Percentiles rank a stretch among this genome's conserved stretches.
These are phyloP conservation scores for Beauveria varroae DNA, from an alignment of 2,329 filamentous ascomycete species.

Conservation along the genomic window DNA sequence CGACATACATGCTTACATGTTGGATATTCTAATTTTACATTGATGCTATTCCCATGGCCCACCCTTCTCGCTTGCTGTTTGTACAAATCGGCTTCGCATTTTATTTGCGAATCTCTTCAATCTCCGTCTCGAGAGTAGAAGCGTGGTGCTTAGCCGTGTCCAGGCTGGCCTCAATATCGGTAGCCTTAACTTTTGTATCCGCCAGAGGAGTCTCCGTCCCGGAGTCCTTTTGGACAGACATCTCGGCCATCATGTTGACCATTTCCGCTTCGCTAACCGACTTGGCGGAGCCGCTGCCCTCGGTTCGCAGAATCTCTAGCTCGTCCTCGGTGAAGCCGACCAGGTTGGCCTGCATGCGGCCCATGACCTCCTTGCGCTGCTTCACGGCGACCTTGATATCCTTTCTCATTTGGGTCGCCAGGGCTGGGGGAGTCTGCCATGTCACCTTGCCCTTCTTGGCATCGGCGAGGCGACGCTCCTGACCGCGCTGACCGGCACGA, in stretches of 20 bases:
- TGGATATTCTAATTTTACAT: slow-evolving; percentile 9
- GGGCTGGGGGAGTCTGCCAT: slow-evolving; percentile 46
- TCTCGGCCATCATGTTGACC: slow-evolving; percentile 24
- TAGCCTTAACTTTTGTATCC: not conserved
- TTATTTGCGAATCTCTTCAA: slow-evolving; percentile 2
- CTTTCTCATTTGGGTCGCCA: slow-evolving; percentile 31
- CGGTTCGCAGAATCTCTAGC: slow-evolving; percentile 24
- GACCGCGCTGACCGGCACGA: slow-evolving; percentile 72
- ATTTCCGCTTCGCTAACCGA: slow-evolving; percentile 30
- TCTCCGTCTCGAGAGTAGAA: not conserved
- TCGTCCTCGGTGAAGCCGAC: slow-evolving; percentile 32
- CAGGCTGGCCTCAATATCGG: slow-evolving; percentile 14
- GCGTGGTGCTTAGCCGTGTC: not conserved
- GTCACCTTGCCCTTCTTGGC: slow-evolving; percentile 56
- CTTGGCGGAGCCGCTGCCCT: slow-evolving; percentile 19
- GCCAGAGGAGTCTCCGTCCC: not conserved
- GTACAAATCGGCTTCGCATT: not conserved
- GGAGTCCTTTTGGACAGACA: slow-evolving; percentile 3
- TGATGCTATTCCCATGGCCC: not conserved
- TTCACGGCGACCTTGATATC: slow-evolving; percentile 23
- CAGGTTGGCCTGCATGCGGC: slow-evolving; percentile 26
- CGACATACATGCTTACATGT: not conserved
- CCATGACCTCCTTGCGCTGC: slow-evolving; percentile 30
- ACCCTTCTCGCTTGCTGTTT: not conserved
- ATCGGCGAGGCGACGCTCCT: slow-evolving; percentile 55